A percentile compares a stretch with the other conserved stretches of the same genome.
phyloP scores from a whole-genome alignment of 2,329 filamentous ascomycete genomes.

The Tympanopsis confertula region DNA sequence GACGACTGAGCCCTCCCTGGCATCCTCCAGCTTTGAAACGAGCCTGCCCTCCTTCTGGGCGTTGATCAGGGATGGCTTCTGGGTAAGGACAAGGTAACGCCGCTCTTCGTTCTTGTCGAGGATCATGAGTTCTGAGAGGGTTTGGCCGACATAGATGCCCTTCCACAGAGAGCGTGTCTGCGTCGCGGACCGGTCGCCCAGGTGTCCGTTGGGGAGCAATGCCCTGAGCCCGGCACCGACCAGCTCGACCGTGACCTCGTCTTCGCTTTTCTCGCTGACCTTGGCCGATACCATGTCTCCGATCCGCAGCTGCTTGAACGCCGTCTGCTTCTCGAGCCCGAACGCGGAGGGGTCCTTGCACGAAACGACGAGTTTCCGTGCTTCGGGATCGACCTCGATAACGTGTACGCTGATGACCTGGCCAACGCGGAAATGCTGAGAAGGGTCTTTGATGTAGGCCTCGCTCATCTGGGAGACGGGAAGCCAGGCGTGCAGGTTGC shows the following conservation, averaged over 20 bases:
- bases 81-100: conserved; percentile 63
- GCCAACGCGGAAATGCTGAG: conserved; percentile 76
- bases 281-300: conserved; percentile 68
- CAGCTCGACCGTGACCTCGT: conserved; percentile 68
- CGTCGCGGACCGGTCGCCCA: conserved; percentile 71
- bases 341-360: conserved; percentile 82
- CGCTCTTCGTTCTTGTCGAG: conserved; percentile 76
- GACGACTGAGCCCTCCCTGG: conserved; percentile 56
- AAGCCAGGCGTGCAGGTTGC: conserved; percentile 70
- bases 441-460: conserved; percentile 80
- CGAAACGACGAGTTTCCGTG: conserved; percentile 68
- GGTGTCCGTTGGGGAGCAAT: conserved; percentile 63
- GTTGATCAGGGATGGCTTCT: conserved; percentile 72
- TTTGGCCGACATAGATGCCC: conserved; percentile 75
- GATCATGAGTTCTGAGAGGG: conserved; percentile 68
- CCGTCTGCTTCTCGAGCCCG: conserved; percentile 63
- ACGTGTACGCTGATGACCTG: conserved; percentile 87
- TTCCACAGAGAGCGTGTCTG: conserved; percentile 70
- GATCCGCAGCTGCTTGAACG: conserved; percentile 61
- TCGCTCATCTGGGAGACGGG: conserved; percentile 97
- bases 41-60: conserved; percentile 63
- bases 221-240: conserved; percentile 65
- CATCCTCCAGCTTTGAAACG: conserved; percentile 57
- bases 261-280: conserved; percentile 69
- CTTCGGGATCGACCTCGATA: conserved; percentile 64